Conservation (phyloP, 2,329 filamentous ascomycete genomes). For the Monosporascus cannonballus region DNA sequence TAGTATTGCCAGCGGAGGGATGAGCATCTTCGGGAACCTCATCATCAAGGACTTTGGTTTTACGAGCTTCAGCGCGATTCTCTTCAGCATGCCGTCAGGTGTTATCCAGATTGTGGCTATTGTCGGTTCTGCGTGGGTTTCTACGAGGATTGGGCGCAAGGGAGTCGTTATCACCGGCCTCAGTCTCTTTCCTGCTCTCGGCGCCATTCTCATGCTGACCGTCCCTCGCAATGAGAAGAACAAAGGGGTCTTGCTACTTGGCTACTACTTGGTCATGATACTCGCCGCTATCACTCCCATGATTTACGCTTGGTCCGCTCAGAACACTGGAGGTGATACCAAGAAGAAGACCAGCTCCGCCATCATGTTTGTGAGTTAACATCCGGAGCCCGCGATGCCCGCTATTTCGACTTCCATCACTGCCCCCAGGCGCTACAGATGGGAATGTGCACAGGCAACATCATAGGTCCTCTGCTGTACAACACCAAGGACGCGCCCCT, state of each 20-base stretch:
- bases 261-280: conserved; percentile 41
- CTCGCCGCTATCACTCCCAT: conserved; percentile 42
- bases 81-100: conserved; percentile 35
- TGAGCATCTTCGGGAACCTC: conserved; percentile 31
- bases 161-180: conserved; percentile 36
- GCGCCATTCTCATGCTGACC: conserved; percentile 41
- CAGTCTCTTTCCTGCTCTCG: conserved; percentile 31
- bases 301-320: conserved; percentile 50
- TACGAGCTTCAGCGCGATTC: conserved; percentile 30
- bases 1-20: conserved; percentile 32
- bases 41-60: conserved; percentile 37
- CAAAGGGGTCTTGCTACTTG: conserved; percentile 42
- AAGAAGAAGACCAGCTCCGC: conserved; percentile 60
- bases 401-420: background rate
- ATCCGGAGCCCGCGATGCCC: background rate
- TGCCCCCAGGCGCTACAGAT: conserved; percentile 23
- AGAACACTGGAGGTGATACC: conserved; percentile 59
- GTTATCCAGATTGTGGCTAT: conserved; percentile 28
- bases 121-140: conserved; percentile 32
- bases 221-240: conserved; percentile 34
- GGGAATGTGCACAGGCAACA: conserved; percentile 56
- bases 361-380: conserved; percentile 39
- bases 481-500: conserved; percentile 51
- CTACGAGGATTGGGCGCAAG: conserved; percentile 35
- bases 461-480: conserved; percentile 59